Conservation (phyloP, 2,329 filamentous ascomycete genomes). For the Coniochaeta sp. region DNA sequence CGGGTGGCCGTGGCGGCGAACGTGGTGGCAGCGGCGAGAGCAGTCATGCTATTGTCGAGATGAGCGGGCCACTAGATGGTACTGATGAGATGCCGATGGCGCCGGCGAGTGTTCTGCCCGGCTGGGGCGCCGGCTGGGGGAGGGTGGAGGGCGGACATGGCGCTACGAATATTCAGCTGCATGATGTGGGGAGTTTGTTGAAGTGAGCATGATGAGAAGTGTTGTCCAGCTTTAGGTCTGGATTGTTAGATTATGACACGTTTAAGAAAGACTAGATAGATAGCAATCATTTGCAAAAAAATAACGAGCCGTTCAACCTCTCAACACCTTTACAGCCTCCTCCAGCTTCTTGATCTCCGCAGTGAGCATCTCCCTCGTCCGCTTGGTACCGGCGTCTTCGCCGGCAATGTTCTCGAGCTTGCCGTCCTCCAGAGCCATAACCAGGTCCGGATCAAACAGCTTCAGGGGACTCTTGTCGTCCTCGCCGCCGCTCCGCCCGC, state of each 20-base stretch:
- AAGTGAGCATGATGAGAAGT: slow-evolving; percentile 7
- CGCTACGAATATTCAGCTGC: slow-evolving; percentile 23
- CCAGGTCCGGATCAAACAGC: slow-evolving; percentile 42
- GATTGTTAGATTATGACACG: background rate
- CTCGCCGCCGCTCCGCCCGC: slow-evolving; percentile 10
- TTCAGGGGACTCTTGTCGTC: slow-evolving; percentile 39
- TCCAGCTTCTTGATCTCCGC: slow-evolving; percentile 37
- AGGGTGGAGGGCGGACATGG: slow-evolving; percentile 23
- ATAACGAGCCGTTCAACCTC: background rate
- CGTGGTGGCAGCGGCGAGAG: slow-evolving; percentile 5
- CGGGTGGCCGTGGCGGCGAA: background rate
- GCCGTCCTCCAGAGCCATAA: slow-evolving; percentile 36
- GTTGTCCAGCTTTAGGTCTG: background rate
- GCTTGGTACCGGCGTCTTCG: slow-evolving; percentile 38
- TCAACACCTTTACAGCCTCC: slow-evolving; percentile 19
- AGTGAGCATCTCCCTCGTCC: slow-evolving; percentile 32
- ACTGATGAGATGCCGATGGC: background rate
- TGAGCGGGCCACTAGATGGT: background rate
- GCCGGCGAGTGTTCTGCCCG: slow-evolving; percentile 19
- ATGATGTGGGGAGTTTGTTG: slow-evolving; percentile 28
- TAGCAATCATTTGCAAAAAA: too few relatives aligned
- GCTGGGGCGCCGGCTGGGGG: slow-evolving; percentile 32
- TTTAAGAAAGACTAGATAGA: background rate
- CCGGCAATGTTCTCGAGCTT: slow-evolving; percentile 50
- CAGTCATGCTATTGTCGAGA: slow-evolving; percentile 3